Percentiles rank a stretch among this genome's conserved stretches.
Conservation (phyloP, 2,329 filamentous ascomycete species). For the Ophiostoma sp. region DNA sequence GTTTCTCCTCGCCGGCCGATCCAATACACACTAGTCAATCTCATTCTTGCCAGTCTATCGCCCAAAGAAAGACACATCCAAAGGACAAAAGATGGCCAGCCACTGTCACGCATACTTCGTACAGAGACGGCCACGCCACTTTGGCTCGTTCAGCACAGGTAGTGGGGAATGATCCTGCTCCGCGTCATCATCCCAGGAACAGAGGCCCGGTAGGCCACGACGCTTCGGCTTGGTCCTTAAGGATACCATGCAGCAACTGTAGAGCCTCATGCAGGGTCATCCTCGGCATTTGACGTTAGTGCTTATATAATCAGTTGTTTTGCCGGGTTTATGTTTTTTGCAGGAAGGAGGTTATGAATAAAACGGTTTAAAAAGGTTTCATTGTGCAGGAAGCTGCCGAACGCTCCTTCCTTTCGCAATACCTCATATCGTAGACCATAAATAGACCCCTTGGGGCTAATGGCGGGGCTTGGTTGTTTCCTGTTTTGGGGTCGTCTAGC, state of each 20-base stretch:
- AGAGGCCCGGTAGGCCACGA: neutral
- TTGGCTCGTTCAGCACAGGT: neutral
- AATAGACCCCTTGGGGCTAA: constrained; percentile 11
- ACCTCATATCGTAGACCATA: neutral
- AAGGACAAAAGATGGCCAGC: neutral
- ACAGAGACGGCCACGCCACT: neutral
- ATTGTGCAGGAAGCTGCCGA: neutral
- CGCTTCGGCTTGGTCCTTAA: neutral
- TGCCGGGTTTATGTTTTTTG: no score
- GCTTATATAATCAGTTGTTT: neutral
- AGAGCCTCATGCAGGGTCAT: neutral
- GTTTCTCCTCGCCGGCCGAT: neutral
- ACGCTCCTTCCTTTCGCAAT: neutral
- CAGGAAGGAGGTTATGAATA: no score
- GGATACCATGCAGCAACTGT: neutral
- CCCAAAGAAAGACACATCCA: neutral
- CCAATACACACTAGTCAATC: constrained; percentile 3
- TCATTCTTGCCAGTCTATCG: neutral
- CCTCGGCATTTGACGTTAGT: neutral
- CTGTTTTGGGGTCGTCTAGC: neutral
- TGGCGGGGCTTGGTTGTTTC: constrained; percentile 11
- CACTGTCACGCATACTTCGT: neutral
- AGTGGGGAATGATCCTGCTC: constrained; percentile 3
- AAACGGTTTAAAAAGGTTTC: no score
- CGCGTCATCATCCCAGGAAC: constrained; percentile 13